Conservation (phyloP, 352 stramenopile genomes). For the Pythium biforme region DNA sequence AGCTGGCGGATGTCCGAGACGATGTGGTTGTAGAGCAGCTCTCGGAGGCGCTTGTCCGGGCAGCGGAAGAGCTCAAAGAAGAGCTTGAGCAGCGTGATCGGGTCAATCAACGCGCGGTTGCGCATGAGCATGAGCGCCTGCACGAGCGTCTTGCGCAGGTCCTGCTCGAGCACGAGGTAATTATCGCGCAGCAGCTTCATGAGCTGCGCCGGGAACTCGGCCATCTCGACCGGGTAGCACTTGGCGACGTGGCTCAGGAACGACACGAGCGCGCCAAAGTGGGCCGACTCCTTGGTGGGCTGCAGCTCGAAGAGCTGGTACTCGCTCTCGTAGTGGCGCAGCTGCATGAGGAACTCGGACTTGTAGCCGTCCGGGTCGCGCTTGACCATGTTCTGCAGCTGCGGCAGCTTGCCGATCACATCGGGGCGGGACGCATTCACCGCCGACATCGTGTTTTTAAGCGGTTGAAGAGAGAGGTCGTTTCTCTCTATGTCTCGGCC, state of each 20-base stretch:
- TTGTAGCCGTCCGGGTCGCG: constrained; percentile 95
- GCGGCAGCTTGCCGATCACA: constrained; percentile 91
- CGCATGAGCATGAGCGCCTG: constrained; percentile 96
- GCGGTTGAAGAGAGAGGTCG: neutral
- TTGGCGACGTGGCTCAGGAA: constrained; percentile 95
- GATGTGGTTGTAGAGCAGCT: constrained; percentile 95
- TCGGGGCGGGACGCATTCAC: constrained; percentile 79
- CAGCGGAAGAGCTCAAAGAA: constrained; percentile 97
- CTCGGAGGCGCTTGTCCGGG: constrained; percentile 94
- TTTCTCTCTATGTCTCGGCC: neutral
- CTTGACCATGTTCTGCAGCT: constrained; percentile 99
- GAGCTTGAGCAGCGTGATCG: constrained; percentile 92
- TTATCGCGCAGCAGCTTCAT: constrained; percentile 92
- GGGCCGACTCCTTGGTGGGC: constrained; percentile 86
- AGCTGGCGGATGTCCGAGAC: constrained; percentile 92
- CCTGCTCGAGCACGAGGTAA: constrained; percentile 87
- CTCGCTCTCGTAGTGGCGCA: constrained; percentile 95
- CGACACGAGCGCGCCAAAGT: constrained; percentile 96
- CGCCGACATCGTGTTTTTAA: constrained; percentile 39
- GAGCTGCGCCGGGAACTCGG: constrained; percentile 87
- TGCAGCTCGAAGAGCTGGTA: constrained; percentile 95
- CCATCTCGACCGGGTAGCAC: constrained; percentile 87
- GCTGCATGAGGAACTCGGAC: constrained; percentile 97
- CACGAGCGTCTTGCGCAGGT: constrained; percentile 93
- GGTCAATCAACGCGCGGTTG: constrained; percentile 92